Base-by-base conservation (phyloP, 768 basidiomycete species). In the Lactarius indigo region DNA sequence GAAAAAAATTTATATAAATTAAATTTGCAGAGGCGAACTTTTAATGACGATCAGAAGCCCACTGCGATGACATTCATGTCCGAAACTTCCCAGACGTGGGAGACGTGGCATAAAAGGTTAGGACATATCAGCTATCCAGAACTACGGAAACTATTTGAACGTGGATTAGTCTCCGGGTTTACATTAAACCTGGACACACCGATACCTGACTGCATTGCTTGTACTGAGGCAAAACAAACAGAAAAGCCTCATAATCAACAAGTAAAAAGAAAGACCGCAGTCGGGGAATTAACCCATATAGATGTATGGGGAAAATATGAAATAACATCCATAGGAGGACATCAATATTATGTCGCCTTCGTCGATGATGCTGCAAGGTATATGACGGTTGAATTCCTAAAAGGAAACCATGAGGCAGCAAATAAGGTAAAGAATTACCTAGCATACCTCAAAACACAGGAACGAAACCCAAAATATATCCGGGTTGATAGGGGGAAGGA, bases 371-470 rank as follows among this genome's bases (percentile, higher is more conserved):
- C n/a, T 4, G 2, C n/a, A 3, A 2, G n/a, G 1, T 4, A n/a
- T 0, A 1, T 35, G 0, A 59, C 39, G 0, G 23, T 59, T 0
- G 2, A 41, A 0, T 41, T 59, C 26, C 39, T 59, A 17, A 23
- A 7, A 3, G 0, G 10, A 0, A 47, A 47, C 1, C 2, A 47
- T 47, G 44, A 47, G 10, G 44, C 44, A 1, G 10, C 20, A 3
- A 0, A 30, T 1, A 7, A 0, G 6, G 26, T 59, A 0, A 59
- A 30, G 7, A 8, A 59, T 4, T 59, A 59, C 5, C 1, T 59
- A 1, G 20, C 9, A 3, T 3, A 20, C 26, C 8, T 59, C 0
- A 17, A 5, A 0, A 20, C 8, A 0, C 28, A 18, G 0, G 23
- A 3, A 1, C 18, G 28, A 9, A 8, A 1, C 1, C 57, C 39